phyloP scores from a whole-genome alignment of 208 protist genomes.

The Trypanosoma avium region DNA sequence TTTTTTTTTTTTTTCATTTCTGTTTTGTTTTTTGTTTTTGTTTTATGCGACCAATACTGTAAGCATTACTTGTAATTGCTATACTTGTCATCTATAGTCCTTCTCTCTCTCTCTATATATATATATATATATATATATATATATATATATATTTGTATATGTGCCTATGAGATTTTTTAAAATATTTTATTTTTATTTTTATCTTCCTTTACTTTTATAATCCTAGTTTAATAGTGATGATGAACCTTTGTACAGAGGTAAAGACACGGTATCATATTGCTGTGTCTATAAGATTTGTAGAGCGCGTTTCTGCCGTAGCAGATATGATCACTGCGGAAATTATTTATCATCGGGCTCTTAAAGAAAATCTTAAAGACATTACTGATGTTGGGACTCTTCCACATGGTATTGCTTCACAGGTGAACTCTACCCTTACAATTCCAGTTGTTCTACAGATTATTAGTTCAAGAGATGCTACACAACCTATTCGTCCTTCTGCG shows the following conservation, averaged over 20 bases:
- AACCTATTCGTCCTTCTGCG: slow-evolving; percentile 73
- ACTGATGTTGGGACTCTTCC: slow-evolving; percentile 51
- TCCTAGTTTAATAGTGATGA: slow-evolving; percentile 26
- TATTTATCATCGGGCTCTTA: slow-evolving; percentile 54
- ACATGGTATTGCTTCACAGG: slow-evolving; percentile 50
- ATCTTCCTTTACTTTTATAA: slow-evolving; percentile 3
- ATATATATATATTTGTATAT: slow-evolving; percentile 9
- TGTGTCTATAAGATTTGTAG: slow-evolving; percentile 60
- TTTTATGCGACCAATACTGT: no score
- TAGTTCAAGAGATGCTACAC: slow-evolving; percentile 72
- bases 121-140: slow-evolving; percentile 7
- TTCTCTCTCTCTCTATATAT: not conserved
- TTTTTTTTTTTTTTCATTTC: no score
- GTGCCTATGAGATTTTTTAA: not conserved
- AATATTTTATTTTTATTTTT: slow-evolving; percentile 1
- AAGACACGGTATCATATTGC: slow-evolving; percentile 32
- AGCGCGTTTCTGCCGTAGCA: slow-evolving; percentile 29
- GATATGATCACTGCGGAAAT: slow-evolving; percentile 33
- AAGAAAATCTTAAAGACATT: slow-evolving; percentile 66
- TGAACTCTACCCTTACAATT: slow-evolving; percentile 34
- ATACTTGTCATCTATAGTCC: no score
- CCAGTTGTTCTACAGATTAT: slow-evolving; percentile 75
- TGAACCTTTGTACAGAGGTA: slow-evolving; percentile 37
- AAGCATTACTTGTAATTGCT: no score
- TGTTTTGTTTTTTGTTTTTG: no score